These are phyloP conservation scores for Kluyveromyces aestuarii DNA, from an alignment of 805 yeast species.

Conservation along the genomic window DNA sequence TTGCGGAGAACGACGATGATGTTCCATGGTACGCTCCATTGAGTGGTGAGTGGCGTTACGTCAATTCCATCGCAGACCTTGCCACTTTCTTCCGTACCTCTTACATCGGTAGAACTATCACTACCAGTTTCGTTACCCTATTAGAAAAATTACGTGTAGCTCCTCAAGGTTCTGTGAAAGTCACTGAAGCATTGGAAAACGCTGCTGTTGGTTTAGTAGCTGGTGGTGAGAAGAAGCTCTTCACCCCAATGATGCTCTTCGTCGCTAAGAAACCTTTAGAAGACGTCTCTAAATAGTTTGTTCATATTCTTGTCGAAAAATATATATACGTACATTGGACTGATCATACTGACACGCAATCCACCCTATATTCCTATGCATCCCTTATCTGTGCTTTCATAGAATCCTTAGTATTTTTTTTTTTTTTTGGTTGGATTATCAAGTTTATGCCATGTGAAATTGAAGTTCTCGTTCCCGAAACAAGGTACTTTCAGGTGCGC, in stretches of 20 bases:
- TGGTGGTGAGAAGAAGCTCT: conserved; percentile 83
- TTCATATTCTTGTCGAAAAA: neutral
- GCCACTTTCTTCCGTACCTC: conserved; percentile 87
- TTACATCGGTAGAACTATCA: conserved; percentile 71
- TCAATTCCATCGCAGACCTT: conserved; percentile 69
- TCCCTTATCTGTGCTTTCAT: too few species aligned
- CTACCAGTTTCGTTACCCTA: conserved; percentile 71
- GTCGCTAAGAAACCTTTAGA: conserved; percentile 69
- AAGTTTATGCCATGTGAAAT: too few species aligned
- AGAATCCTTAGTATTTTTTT: too few species aligned
- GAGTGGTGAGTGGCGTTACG: conserved; percentile 86
- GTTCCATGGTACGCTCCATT: conserved; percentile 98
- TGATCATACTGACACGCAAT: too few species aligned
- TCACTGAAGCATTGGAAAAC: conserved; percentile 87
- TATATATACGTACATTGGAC: neutral
- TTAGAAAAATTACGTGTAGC: conserved; percentile 83
- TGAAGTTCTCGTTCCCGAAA: too few species aligned
- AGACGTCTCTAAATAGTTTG: conserved; percentile 12
- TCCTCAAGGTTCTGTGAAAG: conserved; percentile 86
- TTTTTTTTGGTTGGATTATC: too few species aligned
- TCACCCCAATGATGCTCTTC: conserved; percentile 97
- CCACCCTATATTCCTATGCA: too few species aligned
- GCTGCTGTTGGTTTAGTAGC: conserved; percentile 93
- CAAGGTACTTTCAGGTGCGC: too few species aligned
- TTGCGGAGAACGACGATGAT: conserved; percentile 73